Evolutionary conservation across 768 basidiomycete genomes (phyloP).

Genomic region (Rhizopogon vulgaris): DNA sequence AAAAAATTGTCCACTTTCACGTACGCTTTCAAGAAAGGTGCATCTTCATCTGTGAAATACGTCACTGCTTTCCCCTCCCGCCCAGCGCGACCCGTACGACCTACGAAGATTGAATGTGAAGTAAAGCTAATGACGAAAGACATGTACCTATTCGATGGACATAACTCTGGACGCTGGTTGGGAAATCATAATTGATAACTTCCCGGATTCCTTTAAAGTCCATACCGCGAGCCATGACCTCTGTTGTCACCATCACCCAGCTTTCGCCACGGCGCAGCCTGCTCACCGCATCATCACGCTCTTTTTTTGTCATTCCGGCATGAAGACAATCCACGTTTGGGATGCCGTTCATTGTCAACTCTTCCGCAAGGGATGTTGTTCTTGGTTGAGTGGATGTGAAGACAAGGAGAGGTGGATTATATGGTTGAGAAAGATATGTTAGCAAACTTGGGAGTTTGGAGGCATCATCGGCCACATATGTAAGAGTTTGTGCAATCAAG

Average conservation of each 20-base stretch:
- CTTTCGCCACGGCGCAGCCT: constrained; percentile 86
- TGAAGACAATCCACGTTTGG: constrained; percentile 86
- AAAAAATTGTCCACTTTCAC: constrained; percentile 16
- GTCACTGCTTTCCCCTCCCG: constrained; percentile 90
- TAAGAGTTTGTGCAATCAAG: constrained; percentile 81
- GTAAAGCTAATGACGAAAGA: background rate
- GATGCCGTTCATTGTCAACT: constrained; percentile 73
- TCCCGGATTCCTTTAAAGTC: constrained; percentile 93
- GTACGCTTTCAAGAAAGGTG: constrained; percentile 84
- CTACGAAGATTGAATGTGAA: constrained; percentile 29
- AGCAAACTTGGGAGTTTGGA: constrained; percentile 93
- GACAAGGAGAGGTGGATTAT: constrained; percentile 86
- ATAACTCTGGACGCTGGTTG: constrained; percentile 91
- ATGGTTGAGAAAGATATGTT: constrained; percentile 70
- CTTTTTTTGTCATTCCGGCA: constrained; percentile 81
- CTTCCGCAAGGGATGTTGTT: constrained; percentile 71
- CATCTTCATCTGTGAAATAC: constrained; percentile 93
- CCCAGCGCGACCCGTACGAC: constrained; percentile 93
- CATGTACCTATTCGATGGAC: constrained; percentile 84
- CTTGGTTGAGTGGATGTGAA: constrained; percentile 91
- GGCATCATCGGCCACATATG: constrained; percentile 87
- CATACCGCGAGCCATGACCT: constrained; percentile 97
- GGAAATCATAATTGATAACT: constrained; percentile 97
- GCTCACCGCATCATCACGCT: constrained; percentile 78
- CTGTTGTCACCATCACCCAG: constrained; percentile 95